A percentile compares a stretch with the other conserved stretches of the same genome.
Conservation (phyloP, 2,329 filamentous ascomycete genomes). For the Pseudophaeomoniella oleicola region DNA sequence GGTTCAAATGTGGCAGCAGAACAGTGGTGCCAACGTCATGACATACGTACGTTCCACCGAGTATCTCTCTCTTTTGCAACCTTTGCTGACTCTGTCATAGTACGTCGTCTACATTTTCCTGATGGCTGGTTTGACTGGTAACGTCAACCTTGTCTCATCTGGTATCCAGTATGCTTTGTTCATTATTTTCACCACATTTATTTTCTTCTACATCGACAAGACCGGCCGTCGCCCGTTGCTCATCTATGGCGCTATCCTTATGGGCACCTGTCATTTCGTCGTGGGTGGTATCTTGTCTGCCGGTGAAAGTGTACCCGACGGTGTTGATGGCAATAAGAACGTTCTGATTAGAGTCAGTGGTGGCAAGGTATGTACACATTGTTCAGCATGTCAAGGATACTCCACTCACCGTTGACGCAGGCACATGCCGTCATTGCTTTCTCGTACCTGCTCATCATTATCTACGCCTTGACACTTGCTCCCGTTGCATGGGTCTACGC, state of each 20-base stretch:
- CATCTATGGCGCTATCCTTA: conserved; percentile 12
- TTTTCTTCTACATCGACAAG: conserved; percentile 12
- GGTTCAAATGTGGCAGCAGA: conserved; percentile 43
- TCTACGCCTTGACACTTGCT: conserved; percentile 49
- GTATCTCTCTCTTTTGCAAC: background rate
- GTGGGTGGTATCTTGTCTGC: conserved; percentile 30
- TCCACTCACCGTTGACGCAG: conserved; percentile 16
- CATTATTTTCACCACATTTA: conserved; percentile 15
- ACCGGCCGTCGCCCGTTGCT: conserved; percentile 7
- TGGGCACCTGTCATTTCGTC: conserved; percentile 31
- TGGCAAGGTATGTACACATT: conserved; percentile 1
- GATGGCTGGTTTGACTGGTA: conserved; percentile 21
- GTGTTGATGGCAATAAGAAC: conserved; percentile 33
- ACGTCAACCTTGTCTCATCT: conserved; percentile 18
- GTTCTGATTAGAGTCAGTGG: conserved; percentile 39
- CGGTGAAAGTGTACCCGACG: conserved; percentile 26
- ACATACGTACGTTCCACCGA: conserved; percentile 9
- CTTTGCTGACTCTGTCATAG: conserved; percentile 15
- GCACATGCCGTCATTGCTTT: conserved; percentile 52
- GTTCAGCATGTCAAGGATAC: background rate
- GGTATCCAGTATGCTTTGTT: conserved; percentile 18
- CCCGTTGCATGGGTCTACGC: conserved; percentile 53
- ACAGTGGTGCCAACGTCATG: conserved; percentile 26
- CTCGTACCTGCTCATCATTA: conserved; percentile 48
- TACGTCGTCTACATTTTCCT: conserved; percentile 24